Percentiles rank a stretch among this genome's conserved stretches.
phyloP scores from a whole-genome alignment of 1,284 basidiomycete genomes.

The Athelia psychrophila region DNA sequence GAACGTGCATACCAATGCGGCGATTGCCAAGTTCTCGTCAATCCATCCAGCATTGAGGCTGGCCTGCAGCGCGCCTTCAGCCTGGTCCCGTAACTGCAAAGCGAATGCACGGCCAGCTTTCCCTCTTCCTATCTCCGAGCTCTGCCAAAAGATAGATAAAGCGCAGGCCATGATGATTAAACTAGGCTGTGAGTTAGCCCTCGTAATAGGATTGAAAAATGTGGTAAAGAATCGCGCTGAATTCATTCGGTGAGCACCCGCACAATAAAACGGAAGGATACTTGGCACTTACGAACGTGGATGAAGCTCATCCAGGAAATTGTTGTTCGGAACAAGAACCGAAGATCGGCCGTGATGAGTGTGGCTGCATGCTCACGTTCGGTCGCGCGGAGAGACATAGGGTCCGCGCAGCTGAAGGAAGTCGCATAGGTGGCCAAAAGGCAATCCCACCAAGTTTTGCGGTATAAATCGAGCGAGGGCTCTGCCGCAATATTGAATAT shows the following conservation, averaged over 20 bases:
- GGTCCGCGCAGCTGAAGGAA: slow-evolving; percentile 23
- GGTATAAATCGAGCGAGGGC: slow-evolving; percentile 62
- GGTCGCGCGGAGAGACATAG: slow-evolving; percentile 31
- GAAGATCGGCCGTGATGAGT: slow-evolving; percentile 54
- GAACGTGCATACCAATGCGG: slow-evolving; percentile 59
- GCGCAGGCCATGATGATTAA: slow-evolving; percentile 64
- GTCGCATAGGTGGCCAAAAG: slow-evolving; percentile 53
- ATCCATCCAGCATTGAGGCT: slow-evolving; percentile 68
- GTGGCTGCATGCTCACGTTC: slow-evolving; percentile 43
- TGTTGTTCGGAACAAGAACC: slow-evolving; percentile 59
- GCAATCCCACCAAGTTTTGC: slow-evolving; percentile 77
- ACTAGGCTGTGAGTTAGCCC: slow-evolving; percentile 63
- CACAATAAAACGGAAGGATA: no score
- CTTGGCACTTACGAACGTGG: slow-evolving; percentile 39
- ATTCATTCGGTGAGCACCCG: no score
- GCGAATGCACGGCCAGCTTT: slow-evolving; percentile 50
- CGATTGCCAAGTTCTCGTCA: slow-evolving; percentile 67
- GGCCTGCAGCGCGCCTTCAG: slow-evolving; percentile 68
- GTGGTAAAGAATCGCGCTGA: slow-evolving; percentile 54
- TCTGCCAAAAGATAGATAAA: slow-evolving; percentile 65
- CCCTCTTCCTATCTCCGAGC: slow-evolving; percentile 55
- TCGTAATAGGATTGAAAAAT: slow-evolving; percentile 48
- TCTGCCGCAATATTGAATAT: slow-evolving; percentile 35
- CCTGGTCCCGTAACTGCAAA: slow-evolving; percentile 57
- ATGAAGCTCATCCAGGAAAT: slow-evolving; percentile 74